Base-by-base conservation (phyloP, 1,284 basidiomycete genomes). In the Tilletia caries region DNA sequence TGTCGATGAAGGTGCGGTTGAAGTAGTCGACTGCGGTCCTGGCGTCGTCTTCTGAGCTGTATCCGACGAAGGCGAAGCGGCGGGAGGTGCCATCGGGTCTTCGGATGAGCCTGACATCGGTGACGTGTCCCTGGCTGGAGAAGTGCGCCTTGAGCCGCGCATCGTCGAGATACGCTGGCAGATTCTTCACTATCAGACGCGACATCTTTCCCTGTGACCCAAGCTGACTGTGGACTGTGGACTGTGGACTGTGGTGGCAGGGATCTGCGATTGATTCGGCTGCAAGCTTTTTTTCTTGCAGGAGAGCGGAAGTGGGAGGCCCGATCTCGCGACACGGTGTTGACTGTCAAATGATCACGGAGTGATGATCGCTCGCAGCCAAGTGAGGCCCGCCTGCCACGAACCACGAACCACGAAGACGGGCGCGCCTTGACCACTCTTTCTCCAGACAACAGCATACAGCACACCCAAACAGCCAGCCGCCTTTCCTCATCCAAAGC, bases 61-160 rank as follows among this genome's bases (percentile, higher is more conserved):
- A 98, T 0, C 95, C 95, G 6, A 97, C 87, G 81, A 98, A 98
- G 0, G 91, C 95, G 81, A 98, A 95, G 43, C 92, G 87, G 3
- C 95, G 87, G 2, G 91, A 91, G 1, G 89, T 90, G 0, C 93
- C 93, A 80, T 93, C 83, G 87, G 86, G 85, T 79, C 91, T 92
- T 34, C 87, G 86, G 8, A 94, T 89, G 68, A 98, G 87, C 83
- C 92, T 92, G 67, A 91, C 87, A 85, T 98, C 95, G 3, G 95
- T 98, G 70, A 97, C 87, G 43, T 83, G 78, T 43, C 82, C 75
- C 50, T 76, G 80, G 74, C 75, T 73, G 78, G 64, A 85, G 79
- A 93, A 90, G 83, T 93, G 91, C 70, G 89, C 86, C 54, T 88
- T 87, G 12, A 95, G 87, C 34, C 87, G 87, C 8, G 86, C 86